A percentile compares a stretch with the other conserved stretches of the same genome.
These are phyloP conservation scores for Capronia coronata DNA, from an alignment of 2,329 filamentous ascomycete genomes.

Conservation along the genomic window DNA sequence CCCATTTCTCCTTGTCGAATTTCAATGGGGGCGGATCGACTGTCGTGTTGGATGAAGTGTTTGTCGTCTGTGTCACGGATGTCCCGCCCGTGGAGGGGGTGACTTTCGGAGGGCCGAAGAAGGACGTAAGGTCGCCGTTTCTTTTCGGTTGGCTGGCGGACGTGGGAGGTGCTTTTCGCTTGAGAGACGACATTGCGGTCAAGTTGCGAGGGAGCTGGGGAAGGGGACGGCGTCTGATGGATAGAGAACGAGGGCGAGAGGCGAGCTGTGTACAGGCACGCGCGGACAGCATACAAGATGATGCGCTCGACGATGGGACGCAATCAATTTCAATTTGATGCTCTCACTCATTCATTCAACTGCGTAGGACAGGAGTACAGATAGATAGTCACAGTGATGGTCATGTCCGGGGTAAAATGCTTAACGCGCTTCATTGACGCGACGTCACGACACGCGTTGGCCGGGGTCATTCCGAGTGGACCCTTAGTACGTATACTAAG, in stretches of 20 bases:
- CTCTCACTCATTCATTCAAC: too few relatives aligned
- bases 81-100: conserved; percentile 30
- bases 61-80: conserved; percentile 26
- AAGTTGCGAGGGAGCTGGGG: not conserved
- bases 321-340: too few relatives aligned
- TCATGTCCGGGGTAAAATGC: too few relatives aligned
- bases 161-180: conserved; percentile 22
- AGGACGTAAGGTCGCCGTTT: conserved; percentile 77
- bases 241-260: not conserved
- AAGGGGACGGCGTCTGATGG: not conserved
- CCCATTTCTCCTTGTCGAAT: conserved; percentile 89
- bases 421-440: not conserved
- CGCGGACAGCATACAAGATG: not conserved
- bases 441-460: not conserved
- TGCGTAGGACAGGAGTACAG: too few relatives aligned
- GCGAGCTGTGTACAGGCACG: not conserved
- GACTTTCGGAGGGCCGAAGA: conserved; percentile 68
- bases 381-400: too few relatives aligned
- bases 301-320: too few relatives aligned
- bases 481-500: too few relatives aligned
- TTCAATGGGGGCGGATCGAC: conserved; percentile 37
- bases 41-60: conserved; percentile 21
- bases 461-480: too few relatives aligned
- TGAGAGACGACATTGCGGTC: conserved; percentile 17
- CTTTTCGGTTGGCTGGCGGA: conserved; percentile 62